Evolutionary conservation across 1,284 basidiomycete genomes (phyloP).

Genomic region (Golubevia pallescens): DNA sequence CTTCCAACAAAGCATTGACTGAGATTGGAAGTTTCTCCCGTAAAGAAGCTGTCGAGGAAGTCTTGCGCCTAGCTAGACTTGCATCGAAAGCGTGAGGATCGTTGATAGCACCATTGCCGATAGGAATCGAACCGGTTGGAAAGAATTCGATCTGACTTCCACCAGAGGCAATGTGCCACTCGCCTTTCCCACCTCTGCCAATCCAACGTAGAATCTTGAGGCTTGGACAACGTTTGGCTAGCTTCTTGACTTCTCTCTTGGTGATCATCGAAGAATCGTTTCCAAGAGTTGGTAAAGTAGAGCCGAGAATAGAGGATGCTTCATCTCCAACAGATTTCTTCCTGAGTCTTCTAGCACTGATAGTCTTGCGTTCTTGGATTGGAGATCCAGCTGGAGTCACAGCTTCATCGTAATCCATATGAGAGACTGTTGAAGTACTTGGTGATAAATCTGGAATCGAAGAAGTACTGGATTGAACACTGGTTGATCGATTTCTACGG

Average conservation of each 20-base stretch:
- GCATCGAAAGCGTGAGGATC: background rate
- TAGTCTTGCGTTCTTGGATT: background rate
- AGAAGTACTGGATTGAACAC: background rate
- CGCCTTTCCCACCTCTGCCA: background rate
- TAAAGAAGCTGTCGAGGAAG: background rate
- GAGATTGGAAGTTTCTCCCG: background rate
- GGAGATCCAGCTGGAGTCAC: background rate
- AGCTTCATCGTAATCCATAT: background rate
- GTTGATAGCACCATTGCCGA: background rate
- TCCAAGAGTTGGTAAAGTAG: background rate
- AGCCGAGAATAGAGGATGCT: background rate
- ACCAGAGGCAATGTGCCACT: background rate
- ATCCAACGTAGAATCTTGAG: background rate
- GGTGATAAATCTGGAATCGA: constrained; percentile 37
- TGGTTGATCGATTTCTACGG: background rate
- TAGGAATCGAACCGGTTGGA: background rate
- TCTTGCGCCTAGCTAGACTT: background rate
- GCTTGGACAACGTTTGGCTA: background rate
- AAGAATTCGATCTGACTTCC: background rate
- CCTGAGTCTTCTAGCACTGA: background rate
- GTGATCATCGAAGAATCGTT: background rate
- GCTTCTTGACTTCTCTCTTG: background rate
- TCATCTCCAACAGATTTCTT: background rate
- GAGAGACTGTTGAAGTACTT: constrained; percentile 55
- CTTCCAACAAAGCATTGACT: background rate